Conservation (phyloP, 139 green algal species). For the Chlamydomonas schloesseri region DNA sequence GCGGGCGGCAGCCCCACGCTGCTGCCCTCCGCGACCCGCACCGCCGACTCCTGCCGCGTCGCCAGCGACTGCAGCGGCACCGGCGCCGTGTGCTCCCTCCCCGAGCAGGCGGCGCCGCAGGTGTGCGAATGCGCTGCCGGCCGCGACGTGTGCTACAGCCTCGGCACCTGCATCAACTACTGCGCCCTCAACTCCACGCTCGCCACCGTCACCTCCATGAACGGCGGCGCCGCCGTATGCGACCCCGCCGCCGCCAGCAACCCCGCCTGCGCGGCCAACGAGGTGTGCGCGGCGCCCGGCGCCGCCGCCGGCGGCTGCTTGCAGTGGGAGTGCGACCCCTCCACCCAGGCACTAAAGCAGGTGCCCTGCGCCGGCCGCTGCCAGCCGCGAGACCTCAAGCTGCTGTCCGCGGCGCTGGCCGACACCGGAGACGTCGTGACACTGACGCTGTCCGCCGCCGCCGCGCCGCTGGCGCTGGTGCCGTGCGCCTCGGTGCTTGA, state of each 20-base stretch:
- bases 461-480: too few species aligned
- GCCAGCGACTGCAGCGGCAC: not conserved
- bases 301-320: not conserved
- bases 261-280: not conserved
- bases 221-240: not conserved
- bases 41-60: not conserved
- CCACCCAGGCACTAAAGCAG: not conserved
- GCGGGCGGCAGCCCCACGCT: not conserved
- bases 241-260: too few species aligned
- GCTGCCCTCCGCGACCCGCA: not conserved
- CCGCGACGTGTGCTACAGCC: constrained; percentile 6
- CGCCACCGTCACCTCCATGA: not conserved
- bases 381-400: too few species aligned
- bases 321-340: not conserved
- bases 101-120: not conserved
- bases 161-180: constrained; percentile 10
- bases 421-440: too few species aligned
- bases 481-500: too few species aligned
- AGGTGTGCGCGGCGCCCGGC: not conserved
- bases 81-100: not conserved
- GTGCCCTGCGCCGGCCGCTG: not conserved
- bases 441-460: too few species aligned
- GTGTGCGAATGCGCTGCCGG: not conserved
- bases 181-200: not conserved
- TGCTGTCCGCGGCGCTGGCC: too few species aligned